Base-by-base conservation (phyloP, 257 asterid genomes). In the Solanum tarapatanum region DNA sequence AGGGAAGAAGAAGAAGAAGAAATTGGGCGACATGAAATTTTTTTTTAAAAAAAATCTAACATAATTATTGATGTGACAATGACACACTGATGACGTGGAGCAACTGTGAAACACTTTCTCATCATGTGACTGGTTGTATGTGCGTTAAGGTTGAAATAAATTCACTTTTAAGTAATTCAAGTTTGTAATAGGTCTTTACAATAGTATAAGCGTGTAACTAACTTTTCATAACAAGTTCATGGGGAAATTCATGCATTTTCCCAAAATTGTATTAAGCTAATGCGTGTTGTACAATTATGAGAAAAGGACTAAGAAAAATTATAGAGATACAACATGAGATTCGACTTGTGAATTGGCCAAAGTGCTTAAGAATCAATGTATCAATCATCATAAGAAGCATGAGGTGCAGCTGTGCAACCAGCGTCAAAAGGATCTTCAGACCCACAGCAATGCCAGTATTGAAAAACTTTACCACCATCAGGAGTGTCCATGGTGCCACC, bases 361-460 rank as follows among this genome's bases (percentile, higher is more conserved):
- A 45, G 37, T 43, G 37, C 37, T 79, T 39, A 64, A 11, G n/a
- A n/a, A 86, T 48, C 76, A 76, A 62, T 41, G 82, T 33, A 75
- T 93, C 90, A 97, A 84, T 97, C 99, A 77, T 97, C 99, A 45
- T 97, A 97, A 17, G 98, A 94, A 87, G 92, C 89, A 89, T 97
- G 99, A 87, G 98, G 98, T 24, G 98, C 91, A 33, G 98, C 95
- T 21, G 98, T 95, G 87, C 98, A 97, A 62, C 98, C 99, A 37
- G 92, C 90, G 88, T 93, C 93, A 87, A 94, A 95, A 41, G 97
- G 97, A 89, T 97, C 98, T 88, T 97, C 99, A 39, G 97, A 94
- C 2, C 98, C 99, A 92, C 99, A 97, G 86, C 99, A 97, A 91
- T 97, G 99, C 99, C 99, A 97, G 87, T 97, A 97, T 36, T 97